Percentiles rank a stretch among this genome's conserved stretches.
Evolutionary conservation across 176 grass and related monocot species (phyloP).

Genomic region (Avena atlantica): DNA sequence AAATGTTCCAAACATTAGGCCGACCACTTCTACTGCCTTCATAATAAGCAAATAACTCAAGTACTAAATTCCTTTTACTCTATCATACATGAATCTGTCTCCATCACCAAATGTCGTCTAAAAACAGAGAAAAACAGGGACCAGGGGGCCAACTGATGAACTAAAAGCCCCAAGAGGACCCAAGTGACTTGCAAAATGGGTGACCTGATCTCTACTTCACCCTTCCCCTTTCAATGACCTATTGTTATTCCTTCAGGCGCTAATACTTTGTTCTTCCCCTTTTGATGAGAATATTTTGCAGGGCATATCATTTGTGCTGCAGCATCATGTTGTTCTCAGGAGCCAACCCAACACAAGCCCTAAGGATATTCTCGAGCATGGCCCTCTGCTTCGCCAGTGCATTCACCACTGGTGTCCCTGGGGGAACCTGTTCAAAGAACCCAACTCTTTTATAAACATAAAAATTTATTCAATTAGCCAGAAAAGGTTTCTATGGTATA

Average conservation of each 20-base stretch:
- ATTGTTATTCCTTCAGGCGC: slow-evolving; percentile 18
- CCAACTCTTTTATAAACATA: not conserved
- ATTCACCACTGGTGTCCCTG: slow-evolving; percentile 88
- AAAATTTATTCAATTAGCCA: not conserved
- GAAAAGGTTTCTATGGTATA: not conserved
- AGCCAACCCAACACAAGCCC: slow-evolving; percentile 73
- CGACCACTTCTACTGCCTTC: not conserved
- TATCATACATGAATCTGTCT: slow-evolving; percentile 24
- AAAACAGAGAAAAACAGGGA: not conserved
- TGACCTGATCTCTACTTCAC: not conserved
- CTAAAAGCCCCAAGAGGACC: slow-evolving; percentile 20
- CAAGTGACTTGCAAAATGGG: not conserved
- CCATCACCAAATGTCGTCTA: slow-evolving; percentile 14
- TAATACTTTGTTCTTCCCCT: slow-evolving; percentile 1
- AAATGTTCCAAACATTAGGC: slow-evolving; percentile 34
- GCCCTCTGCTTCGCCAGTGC: slow-evolving; percentile 81
- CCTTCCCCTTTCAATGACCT: not conserved
- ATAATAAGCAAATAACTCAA: slow-evolving; percentile 13
- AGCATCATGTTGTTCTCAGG: slow-evolving; percentile 92
- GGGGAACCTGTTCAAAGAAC: slow-evolving; percentile 65
- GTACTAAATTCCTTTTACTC: not conserved
- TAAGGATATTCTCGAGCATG: slow-evolving; percentile 88
- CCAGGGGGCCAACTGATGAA: not conserved
- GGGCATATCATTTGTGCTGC: slow-evolving; percentile 72
- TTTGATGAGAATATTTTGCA: not conserved